Conservation (phyloP, 768 basidiomycete species). For the Galerina sulciceps region DNA sequence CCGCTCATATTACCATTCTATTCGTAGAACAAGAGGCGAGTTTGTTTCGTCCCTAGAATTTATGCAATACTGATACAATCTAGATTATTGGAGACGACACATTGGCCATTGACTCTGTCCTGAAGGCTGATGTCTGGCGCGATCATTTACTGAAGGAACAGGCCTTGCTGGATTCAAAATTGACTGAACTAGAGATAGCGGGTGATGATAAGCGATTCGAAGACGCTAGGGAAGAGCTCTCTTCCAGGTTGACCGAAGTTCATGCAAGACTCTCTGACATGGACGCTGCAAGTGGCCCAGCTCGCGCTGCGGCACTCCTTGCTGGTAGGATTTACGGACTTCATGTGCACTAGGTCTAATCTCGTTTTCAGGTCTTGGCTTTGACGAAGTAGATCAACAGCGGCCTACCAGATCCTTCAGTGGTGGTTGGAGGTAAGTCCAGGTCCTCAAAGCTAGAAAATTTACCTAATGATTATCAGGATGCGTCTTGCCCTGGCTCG, state of each 20-base stretch:
- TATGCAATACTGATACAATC: background rate
- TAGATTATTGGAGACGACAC: slow-evolving; percentile 95
- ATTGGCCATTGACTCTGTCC: slow-evolving; percentile 86
- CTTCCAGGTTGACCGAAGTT: slow-evolving; percentile 82
- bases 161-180: slow-evolving; percentile 67
- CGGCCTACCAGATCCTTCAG: slow-evolving; percentile 86
- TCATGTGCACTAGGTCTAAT: background rate
- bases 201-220: slow-evolving; percentile 81
- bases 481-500: slow-evolving; percentile 97
- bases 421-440: slow-evolving; percentile 87
- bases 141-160: slow-evolving; percentile 92
- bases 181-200: slow-evolving; percentile 73
- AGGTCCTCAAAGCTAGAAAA: background rate
- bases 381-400: slow-evolving; percentile 85
- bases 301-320: slow-evolving; percentile 85
- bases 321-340: slow-evolving; percentile 56
- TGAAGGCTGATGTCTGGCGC: slow-evolving; percentile 99
- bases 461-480: slow-evolving; percentile 38
- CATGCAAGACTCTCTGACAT: slow-evolving; percentile 93
- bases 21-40: slow-evolving; percentile 97
- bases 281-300: slow-evolving; percentile 98
- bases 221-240: slow-evolving; percentile 85
- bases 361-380: slow-evolving; percentile 74
- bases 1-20: slow-evolving; percentile 93
- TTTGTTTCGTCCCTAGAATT: background rate